These are phyloP conservation scores for Talaromyces liani DNA, from an alignment of 495 filamentous ascomycete genomes.

Conservation along the genomic window DNA sequence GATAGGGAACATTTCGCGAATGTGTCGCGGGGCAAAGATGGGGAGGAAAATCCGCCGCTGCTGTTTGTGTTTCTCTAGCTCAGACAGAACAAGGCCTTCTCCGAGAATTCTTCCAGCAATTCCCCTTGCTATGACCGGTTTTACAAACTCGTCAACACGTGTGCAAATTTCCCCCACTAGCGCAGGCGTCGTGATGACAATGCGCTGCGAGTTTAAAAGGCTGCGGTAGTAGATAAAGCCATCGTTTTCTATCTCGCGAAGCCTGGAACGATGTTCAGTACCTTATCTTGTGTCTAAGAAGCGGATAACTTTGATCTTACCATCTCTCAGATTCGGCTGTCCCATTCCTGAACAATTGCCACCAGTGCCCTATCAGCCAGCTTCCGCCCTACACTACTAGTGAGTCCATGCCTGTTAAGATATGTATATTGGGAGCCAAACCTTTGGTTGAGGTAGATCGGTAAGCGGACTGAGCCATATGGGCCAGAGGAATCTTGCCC, in stretches of 20 bases:
- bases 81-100: conserved; percentile 16
- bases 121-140: conserved; percentile 12
- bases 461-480: not conserved
- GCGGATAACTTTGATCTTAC: not conserved
- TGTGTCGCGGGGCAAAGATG: conserved; percentile 61
- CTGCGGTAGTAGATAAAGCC: conserved; percentile 20
- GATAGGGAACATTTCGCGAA: conserved; percentile 62
- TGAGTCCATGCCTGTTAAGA: not conserved
- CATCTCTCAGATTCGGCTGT: not conserved
- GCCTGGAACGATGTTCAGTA: not conserved
- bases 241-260: conserved; percentile 35
- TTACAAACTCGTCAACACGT: conserved; percentile 18
- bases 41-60: conserved; percentile 62
- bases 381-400: not conserved
- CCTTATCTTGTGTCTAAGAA: not conserved
- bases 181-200: conserved; percentile 17
- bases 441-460: not conserved
- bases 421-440: not conserved
- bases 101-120: conserved; percentile 14
- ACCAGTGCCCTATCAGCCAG: not conserved
- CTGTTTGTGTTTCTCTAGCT: conserved; percentile 15
- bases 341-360: not conserved
- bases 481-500: not conserved
- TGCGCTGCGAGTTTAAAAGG: conserved; percentile 15
- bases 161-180: conserved; percentile 16